Evolutionary conservation across 2,329 filamentous ascomycete genomes (phyloP).

Genomic region (Ophiostoma montium): DNA sequence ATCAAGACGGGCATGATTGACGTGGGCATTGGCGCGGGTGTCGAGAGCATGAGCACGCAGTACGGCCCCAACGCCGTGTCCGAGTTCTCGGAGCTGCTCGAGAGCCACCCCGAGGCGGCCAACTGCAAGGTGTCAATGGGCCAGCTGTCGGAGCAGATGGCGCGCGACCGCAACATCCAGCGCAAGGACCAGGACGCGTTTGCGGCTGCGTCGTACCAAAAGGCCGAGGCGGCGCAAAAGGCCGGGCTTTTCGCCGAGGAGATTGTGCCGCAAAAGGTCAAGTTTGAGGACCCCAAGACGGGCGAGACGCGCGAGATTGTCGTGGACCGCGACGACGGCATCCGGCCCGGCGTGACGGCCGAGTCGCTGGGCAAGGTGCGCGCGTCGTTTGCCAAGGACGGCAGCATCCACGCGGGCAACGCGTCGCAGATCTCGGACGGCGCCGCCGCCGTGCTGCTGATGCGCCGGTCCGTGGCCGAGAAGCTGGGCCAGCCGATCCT

Average conservation of each 20-base stretch:
- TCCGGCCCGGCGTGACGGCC: constrained; percentile 70
- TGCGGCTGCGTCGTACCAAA: constrained; percentile 83
- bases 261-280: constrained; percentile 73
- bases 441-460: constrained; percentile 85
- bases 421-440: constrained; percentile 93
- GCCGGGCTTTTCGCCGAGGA: constrained; percentile 86
- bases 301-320: constrained; percentile 73
- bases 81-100: constrained; percentile 84
- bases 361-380: constrained; percentile 86
- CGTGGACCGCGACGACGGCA: constrained; percentile 74
- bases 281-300: constrained; percentile 82
- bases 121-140: constrained; percentile 99
- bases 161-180: constrained; percentile 61
- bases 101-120: constrained; percentile 64
- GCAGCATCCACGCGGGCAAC: constrained; percentile 85
- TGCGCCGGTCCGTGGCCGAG: constrained; percentile 87
- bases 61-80: constrained; percentile 82
- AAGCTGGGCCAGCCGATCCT: constrained; percentile 75
- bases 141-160: constrained; percentile 86
- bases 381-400: constrained; percentile 80
- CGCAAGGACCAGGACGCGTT: constrained; percentile 78
- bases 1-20: constrained; percentile 91
- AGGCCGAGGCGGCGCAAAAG: constrained; percentile 73
- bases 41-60: constrained; percentile 89
- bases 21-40: constrained; percentile 81